phyloP scores from a whole-genome alignment of 495 filamentous ascomycete species.

The Daldinia concentrica region DNA sequence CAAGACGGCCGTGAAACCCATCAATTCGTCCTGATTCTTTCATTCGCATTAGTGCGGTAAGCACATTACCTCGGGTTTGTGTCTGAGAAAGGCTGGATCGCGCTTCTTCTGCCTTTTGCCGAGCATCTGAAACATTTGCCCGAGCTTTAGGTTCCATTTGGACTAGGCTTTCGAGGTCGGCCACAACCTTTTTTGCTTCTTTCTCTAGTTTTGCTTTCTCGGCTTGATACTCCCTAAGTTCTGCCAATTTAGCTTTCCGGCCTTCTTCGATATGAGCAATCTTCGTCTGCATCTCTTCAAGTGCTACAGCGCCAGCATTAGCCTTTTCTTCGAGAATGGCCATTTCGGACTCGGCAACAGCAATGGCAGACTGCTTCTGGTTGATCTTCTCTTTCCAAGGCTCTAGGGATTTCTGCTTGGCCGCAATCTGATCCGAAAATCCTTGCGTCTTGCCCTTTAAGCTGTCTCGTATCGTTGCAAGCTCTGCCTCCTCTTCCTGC shows the following conservation, averaged over 20 bases:
- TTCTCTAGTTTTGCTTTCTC: conserved; percentile 77
- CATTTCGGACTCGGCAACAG: conserved; percentile 92
- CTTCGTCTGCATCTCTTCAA: conserved; percentile 86
- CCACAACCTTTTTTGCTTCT: conserved; percentile 73
- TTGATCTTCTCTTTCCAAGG: conserved; percentile 98
- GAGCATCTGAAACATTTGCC: conserved; percentile 81
- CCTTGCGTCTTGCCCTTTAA: conserved; percentile 95
- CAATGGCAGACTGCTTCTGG: conserved; percentile 90
- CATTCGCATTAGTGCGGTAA: conserved; percentile 89
- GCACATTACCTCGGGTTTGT: conserved; percentile 91
- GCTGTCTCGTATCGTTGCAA: conserved; percentile 78
- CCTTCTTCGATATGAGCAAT: conserved; percentile 75
- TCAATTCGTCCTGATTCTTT: conserved; percentile 96
- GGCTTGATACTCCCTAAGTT: conserved; percentile 78
- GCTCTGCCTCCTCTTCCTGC: conserved; percentile 80
- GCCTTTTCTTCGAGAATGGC: conserved; percentile 88
- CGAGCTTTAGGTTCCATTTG: conserved; percentile 82
- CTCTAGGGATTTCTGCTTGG: conserved; percentile 92
- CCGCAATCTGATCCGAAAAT: conserved; percentile 89
- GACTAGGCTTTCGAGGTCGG: conserved; percentile 73
- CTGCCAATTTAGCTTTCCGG: conserved; percentile 71
- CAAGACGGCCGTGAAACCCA: conserved; percentile 94
- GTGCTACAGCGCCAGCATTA: conserved; percentile 81
- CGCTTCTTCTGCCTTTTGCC: conserved; percentile 96
- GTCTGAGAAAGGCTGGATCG: conserved; percentile 85